phyloP scores from a whole-genome alignment of 257 asterid genomes.

The Handroanthus guayacan region DNA sequence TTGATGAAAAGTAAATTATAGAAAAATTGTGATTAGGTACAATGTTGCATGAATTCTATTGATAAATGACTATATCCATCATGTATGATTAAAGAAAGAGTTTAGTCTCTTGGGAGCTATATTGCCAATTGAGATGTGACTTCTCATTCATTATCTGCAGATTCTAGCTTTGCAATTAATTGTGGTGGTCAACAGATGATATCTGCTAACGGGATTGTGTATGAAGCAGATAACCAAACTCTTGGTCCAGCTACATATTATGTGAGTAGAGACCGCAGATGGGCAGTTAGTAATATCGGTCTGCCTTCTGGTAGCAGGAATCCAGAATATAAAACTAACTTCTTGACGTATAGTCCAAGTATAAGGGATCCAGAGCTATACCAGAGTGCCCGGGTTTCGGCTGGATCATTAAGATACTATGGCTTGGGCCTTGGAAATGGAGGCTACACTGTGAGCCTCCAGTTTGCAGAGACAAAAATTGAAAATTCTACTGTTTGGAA shows the following conservation, averaged over 20 bases:
- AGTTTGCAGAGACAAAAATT: constrained; percentile 65
- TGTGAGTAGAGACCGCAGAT: constrained; percentile 54
- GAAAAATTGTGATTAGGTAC: neutral
- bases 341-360: constrained; percentile 47
- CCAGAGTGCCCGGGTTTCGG: constrained; percentile 69
- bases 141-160: constrained; percentile 44
- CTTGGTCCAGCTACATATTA: constrained; percentile 78
- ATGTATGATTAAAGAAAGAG: too few species aligned
- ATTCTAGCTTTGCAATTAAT: constrained; percentile 68
- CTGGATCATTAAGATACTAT: constrained; percentile 82
- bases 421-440: constrained; percentile 88
- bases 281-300: constrained; percentile 91
- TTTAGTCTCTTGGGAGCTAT: too few species aligned
- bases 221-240: constrained; percentile 60
- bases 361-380: constrained; percentile 66
- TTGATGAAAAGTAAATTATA: neutral
- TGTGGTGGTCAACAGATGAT: constrained; percentile 71
- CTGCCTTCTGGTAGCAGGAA: constrained; percentile 50
- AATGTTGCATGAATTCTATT: neutral
- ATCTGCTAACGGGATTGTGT: constrained; percentile 43
- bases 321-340: constrained; percentile 43
- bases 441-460: constrained; percentile 72
- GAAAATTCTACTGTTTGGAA: constrained; percentile 49
- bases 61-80: neutral
- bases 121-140: too few species aligned